Conservation (phyloP, 106 monocot genomes). For the Alisma plantagoaquatica region DNA sequence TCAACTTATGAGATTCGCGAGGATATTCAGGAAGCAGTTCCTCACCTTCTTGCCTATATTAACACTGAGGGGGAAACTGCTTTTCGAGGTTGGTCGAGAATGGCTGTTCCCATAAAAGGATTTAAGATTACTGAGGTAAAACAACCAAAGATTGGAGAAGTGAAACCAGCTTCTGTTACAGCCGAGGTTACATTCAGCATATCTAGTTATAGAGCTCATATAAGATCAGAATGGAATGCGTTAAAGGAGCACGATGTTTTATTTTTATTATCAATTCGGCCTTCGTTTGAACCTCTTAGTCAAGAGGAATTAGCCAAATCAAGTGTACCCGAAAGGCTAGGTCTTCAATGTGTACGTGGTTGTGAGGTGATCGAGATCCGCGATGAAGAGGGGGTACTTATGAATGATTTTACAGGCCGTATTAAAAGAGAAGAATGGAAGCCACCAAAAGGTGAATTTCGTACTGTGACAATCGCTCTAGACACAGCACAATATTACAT, state of each 20-base stretch:
- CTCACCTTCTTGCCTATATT: slow-evolving; percentile 88
- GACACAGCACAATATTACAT: slow-evolving; percentile 97
- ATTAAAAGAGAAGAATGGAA: slow-evolving; percentile 99
- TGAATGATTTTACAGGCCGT: slow-evolving; percentile 99
- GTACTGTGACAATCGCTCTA: slow-evolving; percentile 75
- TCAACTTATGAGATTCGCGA: slow-evolving; percentile 99
- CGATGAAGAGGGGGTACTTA: slow-evolving; percentile 93
- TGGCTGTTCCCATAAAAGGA: slow-evolving; percentile 91
- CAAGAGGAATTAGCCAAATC: slow-evolving; percentile 83
- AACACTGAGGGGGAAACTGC: slow-evolving; percentile 94
- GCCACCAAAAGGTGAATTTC: slow-evolving; percentile 96
- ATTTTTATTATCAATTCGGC: slow-evolving; percentile 89
- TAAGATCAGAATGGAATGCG: slow-evolving; percentile 93
- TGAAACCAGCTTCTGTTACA: slow-evolving; percentile 87
- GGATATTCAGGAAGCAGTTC: slow-evolving; percentile 97
- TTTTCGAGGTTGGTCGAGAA: slow-evolving; percentile 99
- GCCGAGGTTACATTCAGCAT: slow-evolving; percentile 87
- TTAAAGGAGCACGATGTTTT: slow-evolving; percentile 98
- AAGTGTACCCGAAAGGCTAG: slow-evolving; percentile 78
- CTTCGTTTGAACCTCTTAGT: slow-evolving; percentile 97
- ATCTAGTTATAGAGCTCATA: slow-evolving; percentile 78
- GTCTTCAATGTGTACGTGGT: slow-evolving; percentile 93
- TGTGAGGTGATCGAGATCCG: slow-evolving; percentile 90
- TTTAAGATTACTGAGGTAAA: slow-evolving; percentile 82
- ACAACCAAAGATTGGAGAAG: slow-evolving; percentile 97